phyloP scores from a whole-genome alignment of 23 red algal species.

The Chondrus crispus region DNA sequence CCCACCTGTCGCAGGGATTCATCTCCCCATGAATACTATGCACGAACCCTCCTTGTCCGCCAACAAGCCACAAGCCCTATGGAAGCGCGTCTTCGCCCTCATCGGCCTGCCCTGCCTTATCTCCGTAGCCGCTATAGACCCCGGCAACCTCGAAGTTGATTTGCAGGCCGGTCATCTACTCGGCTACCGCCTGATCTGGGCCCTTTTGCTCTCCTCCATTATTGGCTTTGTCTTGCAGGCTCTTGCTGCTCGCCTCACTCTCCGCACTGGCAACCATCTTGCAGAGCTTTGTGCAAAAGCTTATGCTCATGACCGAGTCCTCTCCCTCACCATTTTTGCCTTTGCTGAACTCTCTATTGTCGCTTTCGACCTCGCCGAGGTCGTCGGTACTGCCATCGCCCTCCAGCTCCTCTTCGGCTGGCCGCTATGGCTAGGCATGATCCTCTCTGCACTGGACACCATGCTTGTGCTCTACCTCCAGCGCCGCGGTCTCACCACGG shows the following conservation, averaged over 20 bases:
- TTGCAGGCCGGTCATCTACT: conserved; percentile 70
- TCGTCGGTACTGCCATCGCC: conserved; percentile 85
- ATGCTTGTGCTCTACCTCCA: conserved; percentile 78
- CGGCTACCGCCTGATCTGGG: conserved; percentile 85
- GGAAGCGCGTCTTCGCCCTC: conserved; percentile 4
- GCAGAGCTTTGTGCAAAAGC: conserved; percentile 60
- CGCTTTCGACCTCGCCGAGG: conserved; percentile 91
- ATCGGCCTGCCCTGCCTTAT: conserved; percentile 61
- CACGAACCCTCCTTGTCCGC: too few species aligned
- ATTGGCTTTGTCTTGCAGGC: conserved; percentile 75
- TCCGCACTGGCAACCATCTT: conserved; percentile 73
- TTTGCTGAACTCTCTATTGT: conserved; percentile 69
- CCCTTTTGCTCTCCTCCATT: conserved; percentile 68
- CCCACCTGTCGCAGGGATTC: too few species aligned
- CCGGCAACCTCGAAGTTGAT: conserved; percentile 75
- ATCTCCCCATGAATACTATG: too few species aligned
- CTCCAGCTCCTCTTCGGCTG: conserved; percentile 68
- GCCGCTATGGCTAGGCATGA: conserved; percentile 75
- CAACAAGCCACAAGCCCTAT: not conserved
- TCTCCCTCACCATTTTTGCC: conserved; percentile 46
- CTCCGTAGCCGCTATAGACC: conserved; percentile 70
- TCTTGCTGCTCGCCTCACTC: conserved; percentile 64
- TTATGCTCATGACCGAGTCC: conserved; percentile 33
- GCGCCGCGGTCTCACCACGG: conserved; percentile 55
- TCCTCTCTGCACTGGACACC: conserved; percentile 76